These are phyloP conservation scores for Boletus fagicola DNA, from an alignment of 768 basidiomycete species.

Conservation along the genomic window DNA sequence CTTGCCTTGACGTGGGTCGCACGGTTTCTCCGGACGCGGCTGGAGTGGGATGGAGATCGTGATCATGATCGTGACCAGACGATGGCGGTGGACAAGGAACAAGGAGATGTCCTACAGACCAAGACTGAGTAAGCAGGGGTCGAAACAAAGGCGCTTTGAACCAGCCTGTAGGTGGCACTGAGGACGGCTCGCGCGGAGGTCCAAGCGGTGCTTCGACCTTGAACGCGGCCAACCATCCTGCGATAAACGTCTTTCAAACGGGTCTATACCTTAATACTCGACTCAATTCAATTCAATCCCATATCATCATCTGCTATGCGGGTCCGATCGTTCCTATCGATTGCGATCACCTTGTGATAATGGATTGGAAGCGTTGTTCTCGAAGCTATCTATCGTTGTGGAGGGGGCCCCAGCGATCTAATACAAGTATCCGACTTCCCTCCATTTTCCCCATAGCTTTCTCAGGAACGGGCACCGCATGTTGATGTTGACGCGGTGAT, in stretches of 20 bases:
- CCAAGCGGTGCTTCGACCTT: background rate
- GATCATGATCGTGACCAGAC: background rate
- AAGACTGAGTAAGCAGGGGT: background rate
- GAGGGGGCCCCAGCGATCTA: background rate
- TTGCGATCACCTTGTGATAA: background rate
- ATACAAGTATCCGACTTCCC: background rate
- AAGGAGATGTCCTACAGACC: background rate
- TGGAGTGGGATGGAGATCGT: slow-evolving; percentile 37
- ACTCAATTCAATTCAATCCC: no score
- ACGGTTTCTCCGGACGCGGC: slow-evolving; percentile 40
- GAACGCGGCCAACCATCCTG: background rate
- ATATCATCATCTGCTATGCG: background rate
- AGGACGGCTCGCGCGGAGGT: background rate
- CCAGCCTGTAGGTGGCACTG: background rate
- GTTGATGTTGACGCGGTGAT: no score
- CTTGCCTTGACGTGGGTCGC: slow-evolving; percentile 68
- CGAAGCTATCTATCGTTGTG: background rate
- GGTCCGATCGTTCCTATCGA: background rate
- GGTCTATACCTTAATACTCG: background rate
- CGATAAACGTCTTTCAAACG: background rate
- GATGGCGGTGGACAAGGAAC: background rate
- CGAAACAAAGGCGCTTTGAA: background rate
- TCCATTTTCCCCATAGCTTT: no score
- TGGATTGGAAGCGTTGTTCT: background rate
- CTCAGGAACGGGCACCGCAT: no score